Base-by-base conservation (phyloP, 345 rosid genomes). In the Eutrema japonicum region DNA sequence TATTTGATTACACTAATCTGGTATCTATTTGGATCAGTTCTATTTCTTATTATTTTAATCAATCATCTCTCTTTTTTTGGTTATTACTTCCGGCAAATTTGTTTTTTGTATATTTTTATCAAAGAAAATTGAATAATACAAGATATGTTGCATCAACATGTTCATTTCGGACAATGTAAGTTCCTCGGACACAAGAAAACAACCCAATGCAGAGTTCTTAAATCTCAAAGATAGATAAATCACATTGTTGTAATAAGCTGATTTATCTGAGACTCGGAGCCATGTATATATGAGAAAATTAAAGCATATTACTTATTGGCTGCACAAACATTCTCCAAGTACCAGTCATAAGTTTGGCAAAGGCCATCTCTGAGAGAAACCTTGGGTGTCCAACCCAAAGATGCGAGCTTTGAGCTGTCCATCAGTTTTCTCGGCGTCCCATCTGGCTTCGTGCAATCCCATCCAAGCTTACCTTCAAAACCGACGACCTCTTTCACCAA, bases 371-470 rank as follows among this genome's bases (percentile, higher is more conserved):
- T 85, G 1, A 92, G 68, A 5, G 90, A 79, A 52, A 92, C 54
- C 87, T 90, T 90, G 0, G 99, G 88, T 2, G 56, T 70, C 98
- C 98, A 95, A 5, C 97, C 99, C 81, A 95, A 79, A 6, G 72
- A 81, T 0, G 88, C 83, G 0, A 92, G 86, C 85, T 84, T 90
- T 0, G 99, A 85, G 82, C 85, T 92, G 71, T 95, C 98, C 98
- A 95, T 95, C 55, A 95, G 84, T 82, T 95, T 95, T 83, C 98
- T 81, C 0, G 98, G 98, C 18, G 97, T 95, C 61, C 98, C 99
- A 49, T 95, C 99, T 0, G 96, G 99, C 80, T 95, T 95, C 0
- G 89, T 81, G 6, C 72, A 46, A 50, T 95, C 98, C 99, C 99
- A 95, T 53, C 83, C 88, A 14, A 95, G 93, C 71, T 84, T 82